A percentile compares a stretch with the other conserved stretches of the same genome.
Evolutionary conservation across 345 rosid species (phyloP).

Genomic region (Euclidium syriacum): DNA sequence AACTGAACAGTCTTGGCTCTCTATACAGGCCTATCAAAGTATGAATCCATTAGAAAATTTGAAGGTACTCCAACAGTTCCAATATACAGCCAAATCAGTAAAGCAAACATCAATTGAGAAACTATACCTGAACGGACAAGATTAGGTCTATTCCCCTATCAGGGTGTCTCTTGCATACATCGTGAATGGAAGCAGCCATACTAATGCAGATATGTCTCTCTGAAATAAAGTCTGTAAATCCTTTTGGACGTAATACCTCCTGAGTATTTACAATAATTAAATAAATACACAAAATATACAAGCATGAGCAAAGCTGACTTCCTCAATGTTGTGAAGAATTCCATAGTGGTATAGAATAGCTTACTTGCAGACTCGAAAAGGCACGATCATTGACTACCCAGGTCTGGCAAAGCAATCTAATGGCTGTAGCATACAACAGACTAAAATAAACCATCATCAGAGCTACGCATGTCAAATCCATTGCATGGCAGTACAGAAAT

Average conservation of each 20-base stretch:
- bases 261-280: conserved; percentile 30
- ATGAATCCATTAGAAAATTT: conserved; percentile 6
- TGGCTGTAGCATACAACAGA: conserved; percentile 71
- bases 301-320: conserved; percentile 4
- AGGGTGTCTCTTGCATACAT: conserved; percentile 77
- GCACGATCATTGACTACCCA: conserved; percentile 89
- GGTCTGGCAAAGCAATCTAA: conserved; percentile 90
- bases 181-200: conserved; percentile 75
- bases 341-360: conserved; percentile 1
- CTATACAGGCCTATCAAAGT: conserved; percentile 73
- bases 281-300: neutral
- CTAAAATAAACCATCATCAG: conserved; percentile 47
- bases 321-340: neutral
- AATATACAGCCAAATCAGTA: conserved; percentile 11
- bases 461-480: conserved; percentile 5
- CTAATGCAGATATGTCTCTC: conserved; percentile 66
- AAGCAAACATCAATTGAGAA: conserved; percentile 22
- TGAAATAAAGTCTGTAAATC: conserved; percentile 45
- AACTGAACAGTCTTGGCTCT: conserved; percentile 62
- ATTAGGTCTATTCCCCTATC: conserved; percentile 98
- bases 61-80: conserved; percentile 8
- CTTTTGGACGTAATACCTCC: conserved; percentile 64
- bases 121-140: conserved; percentile 84
- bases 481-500: conserved; percentile 2
- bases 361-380: conserved; percentile 71